Conservation (phyloP, 441 rosid species). For the Flueggea neowawraea region DNA sequence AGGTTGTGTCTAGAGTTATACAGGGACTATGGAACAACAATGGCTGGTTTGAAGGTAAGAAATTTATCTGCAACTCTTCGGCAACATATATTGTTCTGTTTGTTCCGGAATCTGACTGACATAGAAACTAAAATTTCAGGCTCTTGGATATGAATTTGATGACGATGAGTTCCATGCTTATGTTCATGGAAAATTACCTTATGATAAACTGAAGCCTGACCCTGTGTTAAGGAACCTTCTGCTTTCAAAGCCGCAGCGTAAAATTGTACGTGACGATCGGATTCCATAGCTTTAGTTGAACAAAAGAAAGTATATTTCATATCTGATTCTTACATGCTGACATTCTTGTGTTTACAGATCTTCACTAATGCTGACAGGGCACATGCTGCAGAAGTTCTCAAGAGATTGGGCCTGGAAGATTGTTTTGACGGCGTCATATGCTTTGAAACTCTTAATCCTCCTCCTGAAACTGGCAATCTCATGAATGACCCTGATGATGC, state of each 20-base stretch:
- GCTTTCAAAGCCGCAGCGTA: conserved; percentile 68
- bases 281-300: not conserved
- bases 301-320: not conserved
- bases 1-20: conserved; percentile 69
- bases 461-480: conserved; percentile 2
- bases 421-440: conserved; percentile 91
- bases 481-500: conserved; percentile 24
- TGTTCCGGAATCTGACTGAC: not conserved
- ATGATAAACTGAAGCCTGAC: conserved; percentile 77
- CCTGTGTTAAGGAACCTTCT: conserved; percentile 68
- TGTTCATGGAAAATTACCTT: conserved; percentile 89
- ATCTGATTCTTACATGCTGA: not conserved
- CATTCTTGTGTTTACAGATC: conserved; percentile 32
- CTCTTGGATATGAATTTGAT: conserved; percentile 78
- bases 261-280: conserved; percentile 45
- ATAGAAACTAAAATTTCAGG: conserved; percentile 34
- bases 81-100: not conserved
- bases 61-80: conserved; percentile 1
- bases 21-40: conserved; percentile 90
- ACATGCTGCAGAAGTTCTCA: conserved; percentile 65
- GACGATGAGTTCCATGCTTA: conserved; percentile 77
- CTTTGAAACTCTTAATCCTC: conserved; percentile 83
- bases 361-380: conserved; percentile 85
- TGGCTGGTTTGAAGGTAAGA: conserved; percentile 93
- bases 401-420: conserved; percentile 74